These are phyloP conservation scores for Papilionanthe hybrid DNA, from an alignment of 116 monocot genomes.

Conservation along the genomic window DNA sequence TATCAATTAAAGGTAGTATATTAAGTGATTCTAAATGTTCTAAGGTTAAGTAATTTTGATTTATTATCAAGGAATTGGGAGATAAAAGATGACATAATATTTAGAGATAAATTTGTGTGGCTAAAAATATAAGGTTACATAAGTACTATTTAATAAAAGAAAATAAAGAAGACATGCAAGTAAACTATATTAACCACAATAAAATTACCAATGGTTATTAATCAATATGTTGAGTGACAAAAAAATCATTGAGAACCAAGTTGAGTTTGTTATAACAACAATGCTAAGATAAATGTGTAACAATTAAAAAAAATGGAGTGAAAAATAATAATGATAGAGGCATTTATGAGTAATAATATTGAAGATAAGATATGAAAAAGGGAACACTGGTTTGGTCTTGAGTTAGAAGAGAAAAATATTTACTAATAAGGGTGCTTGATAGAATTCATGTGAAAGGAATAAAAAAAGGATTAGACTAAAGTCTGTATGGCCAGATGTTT, in stretches of 20 bases:
- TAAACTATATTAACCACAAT: not conserved
- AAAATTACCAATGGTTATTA: not conserved
- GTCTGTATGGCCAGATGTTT: too few species aligned
- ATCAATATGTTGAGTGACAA: not conserved
- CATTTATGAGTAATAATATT: not conserved
- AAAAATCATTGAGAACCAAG: not conserved
- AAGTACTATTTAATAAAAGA: too few species aligned
- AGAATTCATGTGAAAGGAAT: not conserved
- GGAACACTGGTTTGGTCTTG: not conserved
- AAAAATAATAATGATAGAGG: not conserved
- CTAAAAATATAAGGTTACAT: not conserved
- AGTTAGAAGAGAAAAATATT: not conserved
- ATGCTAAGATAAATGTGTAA: not conserved
- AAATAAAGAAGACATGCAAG: too few species aligned
- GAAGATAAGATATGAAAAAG: not conserved
- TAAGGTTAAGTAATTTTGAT: not conserved
- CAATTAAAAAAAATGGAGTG: not conserved
- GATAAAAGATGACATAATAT: not conserved
- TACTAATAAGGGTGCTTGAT: not conserved
- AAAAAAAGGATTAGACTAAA: not conserved
- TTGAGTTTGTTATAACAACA: not conserved
- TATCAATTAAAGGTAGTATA: not conserved
- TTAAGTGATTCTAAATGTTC: not conserved
- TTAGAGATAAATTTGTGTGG: not conserved
- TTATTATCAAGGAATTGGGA: not conserved